phyloP scores from a whole-genome alignment of 2,329 filamentous ascomycete genomes.

The Stagonosporopsis chrysanthemi region DNA sequence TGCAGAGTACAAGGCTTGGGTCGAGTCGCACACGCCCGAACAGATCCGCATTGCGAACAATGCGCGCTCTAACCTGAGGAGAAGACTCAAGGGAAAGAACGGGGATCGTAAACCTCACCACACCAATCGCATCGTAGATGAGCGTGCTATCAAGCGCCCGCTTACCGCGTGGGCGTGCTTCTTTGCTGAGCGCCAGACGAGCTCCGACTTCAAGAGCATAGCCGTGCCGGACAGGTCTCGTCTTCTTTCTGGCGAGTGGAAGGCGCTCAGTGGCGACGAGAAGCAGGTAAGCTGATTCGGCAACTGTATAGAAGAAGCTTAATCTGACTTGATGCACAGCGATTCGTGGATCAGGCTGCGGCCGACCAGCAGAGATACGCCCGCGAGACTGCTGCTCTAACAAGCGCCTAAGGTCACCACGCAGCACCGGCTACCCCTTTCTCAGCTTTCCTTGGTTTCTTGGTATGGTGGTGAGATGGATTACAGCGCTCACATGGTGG shows the following conservation, averaged over 20 bases:
- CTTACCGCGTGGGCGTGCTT: constrained; percentile 55
- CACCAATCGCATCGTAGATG: constrained; percentile 57
- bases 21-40: constrained; percentile 62
- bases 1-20: constrained; percentile 60
- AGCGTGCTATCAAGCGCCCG: constrained; percentile 59
- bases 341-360: constrained; percentile 37
- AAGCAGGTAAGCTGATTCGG: constrained; percentile 54
- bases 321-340: constrained; percentile 38
- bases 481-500: constrained; percentile 11
- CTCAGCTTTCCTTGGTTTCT: constrained; percentile 6
- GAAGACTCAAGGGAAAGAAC: constrained; percentile 17
- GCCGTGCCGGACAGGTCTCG: constrained; percentile 48
- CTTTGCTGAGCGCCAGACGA: constrained; percentile 52
- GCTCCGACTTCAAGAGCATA: constrained; percentile 62
- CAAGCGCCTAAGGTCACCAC: background rate
- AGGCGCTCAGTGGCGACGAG: constrained; percentile 54
- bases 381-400: background rate
- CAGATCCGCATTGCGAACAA: constrained; percentile 67
- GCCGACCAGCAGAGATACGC: constrained; percentile 41
- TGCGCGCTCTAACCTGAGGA: constrained; percentile 57
- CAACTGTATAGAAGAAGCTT: background rate
- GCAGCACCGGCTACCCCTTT: background rate
- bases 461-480: background rate
- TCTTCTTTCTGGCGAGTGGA: constrained; percentile 58
- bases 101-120: constrained; percentile 15